A percentile compares a stretch with the other conserved stretches of the same genome.
These are phyloP conservation scores for Curvularia spicifera DNA, from an alignment of 2,329 filamentous ascomycete species.

Conservation along the genomic window DNA sequence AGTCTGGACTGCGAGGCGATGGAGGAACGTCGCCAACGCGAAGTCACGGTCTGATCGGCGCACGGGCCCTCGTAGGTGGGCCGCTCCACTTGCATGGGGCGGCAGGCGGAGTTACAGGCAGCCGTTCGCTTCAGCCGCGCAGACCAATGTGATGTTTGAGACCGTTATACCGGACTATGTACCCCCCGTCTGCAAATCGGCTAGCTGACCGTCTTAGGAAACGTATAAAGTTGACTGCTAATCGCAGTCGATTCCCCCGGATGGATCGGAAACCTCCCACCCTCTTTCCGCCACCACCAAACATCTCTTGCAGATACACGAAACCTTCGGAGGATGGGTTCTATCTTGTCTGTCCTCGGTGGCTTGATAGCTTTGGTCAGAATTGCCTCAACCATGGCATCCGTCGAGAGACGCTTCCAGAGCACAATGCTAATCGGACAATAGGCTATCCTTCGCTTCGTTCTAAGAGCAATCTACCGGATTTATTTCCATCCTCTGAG, in stretches of 20 bases:
- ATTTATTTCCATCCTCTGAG: constrained; percentile 47
- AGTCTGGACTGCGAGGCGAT: background rate
- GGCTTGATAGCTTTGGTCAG: constrained; percentile 14
- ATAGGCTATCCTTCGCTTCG: constrained; percentile 24
- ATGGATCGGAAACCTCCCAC: background rate
- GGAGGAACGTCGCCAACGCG: constrained; percentile 16
- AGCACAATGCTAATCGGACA: constrained; percentile 4
- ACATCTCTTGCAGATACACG: background rate
- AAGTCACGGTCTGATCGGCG: constrained; percentile 22
- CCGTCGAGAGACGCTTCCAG: background rate
- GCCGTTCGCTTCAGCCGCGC: no score
- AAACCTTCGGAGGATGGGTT: constrained; percentile 6
- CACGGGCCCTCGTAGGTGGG: constrained; percentile 5
- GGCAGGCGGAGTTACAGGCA: no score
- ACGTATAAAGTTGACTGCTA: background rate
- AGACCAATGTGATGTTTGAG: no score
- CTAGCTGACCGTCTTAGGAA: background rate
- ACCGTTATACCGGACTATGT: background rate
- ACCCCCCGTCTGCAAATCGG: no score
- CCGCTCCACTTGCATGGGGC: background rate
- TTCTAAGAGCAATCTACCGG: constrained; percentile 42
- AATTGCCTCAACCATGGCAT: background rate
- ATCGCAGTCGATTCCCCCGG: background rate
- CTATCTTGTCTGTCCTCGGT: constrained; percentile 9
- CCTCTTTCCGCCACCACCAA: background rate